These are phyloP conservation scores for Myxozyma udenii DNA, from an alignment of 805 yeast species.

Conservation along the genomic window DNA sequence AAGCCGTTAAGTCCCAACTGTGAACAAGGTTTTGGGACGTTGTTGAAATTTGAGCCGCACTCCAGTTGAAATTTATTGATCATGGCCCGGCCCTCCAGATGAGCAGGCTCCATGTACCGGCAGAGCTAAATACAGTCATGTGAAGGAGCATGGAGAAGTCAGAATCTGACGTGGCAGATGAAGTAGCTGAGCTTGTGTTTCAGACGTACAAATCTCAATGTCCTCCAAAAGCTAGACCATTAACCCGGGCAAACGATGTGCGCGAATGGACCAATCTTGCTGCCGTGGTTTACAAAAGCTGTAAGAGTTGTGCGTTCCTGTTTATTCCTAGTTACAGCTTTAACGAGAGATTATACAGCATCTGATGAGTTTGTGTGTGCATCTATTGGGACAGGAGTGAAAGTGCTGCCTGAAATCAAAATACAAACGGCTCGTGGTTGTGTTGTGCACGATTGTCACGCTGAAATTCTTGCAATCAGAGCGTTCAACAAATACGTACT, in stretches of 20 bases:
- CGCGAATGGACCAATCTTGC: conserved; percentile 84
- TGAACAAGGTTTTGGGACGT: too few relatives aligned
- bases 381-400: conserved; percentile 64
- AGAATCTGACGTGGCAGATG: too few relatives aligned
- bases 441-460: conserved; percentile 84
- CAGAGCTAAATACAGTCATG: too few relatives aligned
- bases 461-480: conserved; percentile 74
- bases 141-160: too few relatives aligned
- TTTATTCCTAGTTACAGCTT: neutral
- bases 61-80: too few relatives aligned
- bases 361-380: conserved; percentile 6
- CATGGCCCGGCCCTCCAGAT: too few relatives aligned
- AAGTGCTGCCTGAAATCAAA: conserved; percentile 58
- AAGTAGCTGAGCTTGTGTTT: too few relatives aligned
- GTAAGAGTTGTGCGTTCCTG: conserved; percentile 1
- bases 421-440: conserved; percentile 52
- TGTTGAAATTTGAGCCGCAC: too few relatives aligned
- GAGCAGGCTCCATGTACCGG: too few relatives aligned
- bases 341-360: neutral
- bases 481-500: conserved; percentile 62
- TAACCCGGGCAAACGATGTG: conserved; percentile 56
- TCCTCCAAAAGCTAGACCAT: conserved; percentile 55
- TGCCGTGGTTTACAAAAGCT: conserved; percentile 49
- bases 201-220: too few relatives aligned
- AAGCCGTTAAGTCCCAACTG: too few relatives aligned